Base-by-base conservation (phyloP, 2,329 filamentous ascomycete species). In the Phialophora macrospora region DNA sequence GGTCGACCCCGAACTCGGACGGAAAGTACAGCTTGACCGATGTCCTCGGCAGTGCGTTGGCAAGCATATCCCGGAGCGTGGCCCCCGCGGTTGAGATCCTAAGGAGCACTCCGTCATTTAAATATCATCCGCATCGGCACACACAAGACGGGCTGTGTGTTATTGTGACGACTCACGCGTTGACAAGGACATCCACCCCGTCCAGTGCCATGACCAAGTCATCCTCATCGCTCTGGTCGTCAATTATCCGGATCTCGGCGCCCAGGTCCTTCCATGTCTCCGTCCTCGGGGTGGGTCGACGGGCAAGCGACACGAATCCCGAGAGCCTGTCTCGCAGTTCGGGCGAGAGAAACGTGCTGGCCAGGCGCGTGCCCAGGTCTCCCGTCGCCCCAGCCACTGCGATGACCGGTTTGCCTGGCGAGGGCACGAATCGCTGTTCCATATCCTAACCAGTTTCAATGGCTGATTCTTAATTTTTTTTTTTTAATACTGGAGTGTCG, bases 1-100 rank as follows among this genome's bases (percentile, higher is more conserved):
- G 76, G 62, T 79, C 74, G 46, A 78, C 76, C 12, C 77, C 77
- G 57, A 78, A 78, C 30, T 78, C 76, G 4, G 77, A 78, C 11
- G 74, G 74, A 54, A 78, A 72, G 65, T 78, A 78, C 5, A 78
- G 61, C 63, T 72, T 72, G 30, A 78, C 64, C 0, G 68, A 54
- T 0, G 76, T 72, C 24, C 61, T 22, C 1, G 74, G 72, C 0
- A 77, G 55, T 1, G 67, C 65, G 9, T 63, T 65, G 24, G 73
- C 66, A 32, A 77, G 68, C 17, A 68, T 70, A 26, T 76, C 74
- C 58, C 74, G 75, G 63, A 77, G 73, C 11, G 58, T 55, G 41
- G 76, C 71, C 62, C 76, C 73, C 3, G 67, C 55, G 0, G 70
- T 61, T 0, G 74, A 74, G 59, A 76, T 63, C 8, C 63, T 65